phyloP scores from a whole-genome alignment of 495 filamentous ascomycete species.

The Penicillium longicatenatum region DNA sequence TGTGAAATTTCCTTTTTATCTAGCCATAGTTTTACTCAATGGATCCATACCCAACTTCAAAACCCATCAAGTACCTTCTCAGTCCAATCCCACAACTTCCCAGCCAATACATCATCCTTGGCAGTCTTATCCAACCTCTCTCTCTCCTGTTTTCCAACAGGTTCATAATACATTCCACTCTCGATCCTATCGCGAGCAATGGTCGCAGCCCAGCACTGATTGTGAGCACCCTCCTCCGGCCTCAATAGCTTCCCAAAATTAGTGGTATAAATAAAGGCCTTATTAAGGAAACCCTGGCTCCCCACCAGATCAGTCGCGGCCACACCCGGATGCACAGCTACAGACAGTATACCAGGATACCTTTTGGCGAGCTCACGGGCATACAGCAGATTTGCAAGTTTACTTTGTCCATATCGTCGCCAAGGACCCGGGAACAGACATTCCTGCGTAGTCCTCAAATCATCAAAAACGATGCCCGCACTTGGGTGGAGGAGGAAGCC shows the following conservation, averaged over 20 bases:
- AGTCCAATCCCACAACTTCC: conserved; percentile 60
- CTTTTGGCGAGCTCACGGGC: conserved; percentile 54
- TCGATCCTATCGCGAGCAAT: conserved; percentile 26
- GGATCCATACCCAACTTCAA: background rate
- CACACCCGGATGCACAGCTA: conserved; percentile 50
- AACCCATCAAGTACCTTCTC: conserved; percentile 19
- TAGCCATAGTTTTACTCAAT: too few species aligned
- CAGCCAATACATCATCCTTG: conserved; percentile 46
- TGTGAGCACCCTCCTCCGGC: conserved; percentile 45
- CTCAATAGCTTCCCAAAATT: conserved; percentile 17
- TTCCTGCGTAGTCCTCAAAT: conserved; percentile 19
- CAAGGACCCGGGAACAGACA: conserved; percentile 27
- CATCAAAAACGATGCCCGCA: conserved; percentile 50
- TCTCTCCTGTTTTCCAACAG: conserved; percentile 39
- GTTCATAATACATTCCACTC: conserved; percentile 52
- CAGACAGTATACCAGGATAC: conserved; percentile 45
- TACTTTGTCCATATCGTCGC: conserved; percentile 62
- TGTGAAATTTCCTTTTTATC: too few species aligned
- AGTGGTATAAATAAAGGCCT: conserved; percentile 13
- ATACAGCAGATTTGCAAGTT: conserved; percentile 69
- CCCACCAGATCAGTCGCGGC: conserved; percentile 37
- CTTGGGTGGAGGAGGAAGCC: conserved; percentile 39
- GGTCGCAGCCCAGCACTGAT: conserved; percentile 58
- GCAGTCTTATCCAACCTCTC: conserved; percentile 22
- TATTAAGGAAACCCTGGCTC: conserved; percentile 16